Base-by-base conservation (phyloP, 1,284 basidiomycete species). In the Cutaneotrichosporon sp. region DNA sequence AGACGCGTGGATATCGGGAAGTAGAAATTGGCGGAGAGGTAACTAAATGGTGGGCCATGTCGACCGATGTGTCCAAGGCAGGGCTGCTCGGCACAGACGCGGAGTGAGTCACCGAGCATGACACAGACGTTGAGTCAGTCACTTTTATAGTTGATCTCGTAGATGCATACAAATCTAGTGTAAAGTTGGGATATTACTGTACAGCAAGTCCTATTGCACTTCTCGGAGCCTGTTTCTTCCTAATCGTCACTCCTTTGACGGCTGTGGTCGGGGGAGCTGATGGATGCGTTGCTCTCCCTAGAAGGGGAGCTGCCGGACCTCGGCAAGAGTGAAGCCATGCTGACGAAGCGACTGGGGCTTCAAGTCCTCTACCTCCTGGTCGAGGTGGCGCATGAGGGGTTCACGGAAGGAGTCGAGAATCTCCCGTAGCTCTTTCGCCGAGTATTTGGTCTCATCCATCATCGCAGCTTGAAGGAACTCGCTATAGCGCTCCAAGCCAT, bases 341-440 rank as follows among this genome's bases (percentile, higher is more conserved):
- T 82, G 82, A 65, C 79, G 79, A 75, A 86, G 75, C 55, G 83
- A 83, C 52, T 82, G 79, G 22, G 76, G 80, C 22, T 72, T 72
- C 12, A 86, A 73, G 65, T 87, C 85, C n/a, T 76, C 68, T 55
- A 83, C 84, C 75, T 87, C 84, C 66, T 86, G 78, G 64, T 85
- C 84, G 3, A 87, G 74, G 69, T 86, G 85, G 17, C 64, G 64
- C 70, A 85, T 84, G 12, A 86, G 72, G 7, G 84, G 81, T 24
- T 80, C 80, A 33, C 80, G 73, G 71, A 85, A 85, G 24, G 78
- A 75, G 62, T 86, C 84, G 51, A 86, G 71, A 61, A 82, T 83
- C 2, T 61, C 77, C 45, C 78, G 77, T 75, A 87, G 78, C 59
- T 82, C 79, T 8, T 69, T 60, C 0, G 84, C 80, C 14, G 80